Base-by-base conservation (phyloP, 1,139 yeast genomes). In the Kurtzmaniella quercitrusa region DNA sequence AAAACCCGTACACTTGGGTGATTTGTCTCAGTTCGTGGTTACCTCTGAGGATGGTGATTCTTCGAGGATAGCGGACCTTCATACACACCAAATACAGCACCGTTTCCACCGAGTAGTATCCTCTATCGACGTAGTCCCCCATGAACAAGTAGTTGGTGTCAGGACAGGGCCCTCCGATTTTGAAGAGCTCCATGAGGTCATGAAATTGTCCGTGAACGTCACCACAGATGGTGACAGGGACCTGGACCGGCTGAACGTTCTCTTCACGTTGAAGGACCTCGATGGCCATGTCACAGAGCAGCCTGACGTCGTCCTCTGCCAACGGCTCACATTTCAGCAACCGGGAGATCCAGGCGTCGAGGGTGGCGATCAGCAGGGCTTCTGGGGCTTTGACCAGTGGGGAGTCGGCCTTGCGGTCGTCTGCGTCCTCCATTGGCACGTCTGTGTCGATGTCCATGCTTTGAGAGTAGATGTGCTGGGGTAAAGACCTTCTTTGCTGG, bases 191-290 rank as follows among this genome's bases (percentile, higher is more conserved):
- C 59, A 93, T 72, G 49, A 93, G 72, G 64, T 93, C 98, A 60
- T 93, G 98, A 62, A 93, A 93, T 65, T 93, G 98, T 7, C 98
- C 98, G 65, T 93, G 98, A 52, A 93, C 95, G 66, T 93, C 98
- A 52, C 98, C 98, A 72, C 98, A 93, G 12, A 93, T 97, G 1
- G 97, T 90, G 39, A 88, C 77, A 2, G 98, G 98, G 1, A 96
- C 94, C 54, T 85, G 88, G 37, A 93, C 96, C 6, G 91, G 90
- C 60, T 91, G 96, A 41, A 93, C 96, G 62, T 94, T 93, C 51
- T 91, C 86, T 68, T 94, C 98, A 53, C 80, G 82, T 60, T 90
- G 91, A 53, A 93, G 73, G 37, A 93, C 83, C 51, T 93, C 98
- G 56, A 89, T 87, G n/a, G 96, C 96, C 77, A 86, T 85, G 47